A percentile compares a stretch with the other conserved stretches of the same genome.
Evolutionary conservation across 1,284 basidiomycete species (phyloP).

Genomic region (Prillingera fragicola): DNA sequence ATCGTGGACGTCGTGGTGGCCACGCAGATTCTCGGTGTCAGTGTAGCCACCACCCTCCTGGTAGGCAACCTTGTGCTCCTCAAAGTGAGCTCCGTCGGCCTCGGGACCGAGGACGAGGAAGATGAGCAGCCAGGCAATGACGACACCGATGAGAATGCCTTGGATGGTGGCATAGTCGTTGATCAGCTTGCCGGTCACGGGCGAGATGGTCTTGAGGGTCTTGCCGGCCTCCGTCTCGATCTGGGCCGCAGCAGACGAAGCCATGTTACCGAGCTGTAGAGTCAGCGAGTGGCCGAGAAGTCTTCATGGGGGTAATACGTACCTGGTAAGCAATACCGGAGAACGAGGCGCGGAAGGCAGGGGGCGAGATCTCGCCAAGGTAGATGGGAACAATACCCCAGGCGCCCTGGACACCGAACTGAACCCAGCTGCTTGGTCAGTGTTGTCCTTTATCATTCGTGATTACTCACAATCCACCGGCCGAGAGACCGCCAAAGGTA

Average conservation of each 20-base stretch:
- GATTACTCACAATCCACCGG: conserved; percentile 25
- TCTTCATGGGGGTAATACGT: neutral
- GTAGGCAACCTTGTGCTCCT: conserved; percentile 71
- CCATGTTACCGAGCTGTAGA: conserved; percentile 56
- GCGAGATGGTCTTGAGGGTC: conserved; percentile 47
- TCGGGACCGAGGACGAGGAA: conserved; percentile 51
- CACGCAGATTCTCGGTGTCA: too few relatives aligned
- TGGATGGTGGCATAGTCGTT: conserved; percentile 80
- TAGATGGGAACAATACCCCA: conserved; percentile 51
- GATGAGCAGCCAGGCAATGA: conserved; percentile 45
- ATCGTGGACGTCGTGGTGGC: too few relatives aligned
- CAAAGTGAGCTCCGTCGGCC: conserved; percentile 73
- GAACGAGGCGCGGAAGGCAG: conserved; percentile 89
- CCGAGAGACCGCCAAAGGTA: conserved; percentile 39
- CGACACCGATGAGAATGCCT: conserved; percentile 72
- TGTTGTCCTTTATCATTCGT: too few relatives aligned
- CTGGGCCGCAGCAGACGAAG: conserved; percentile 78
- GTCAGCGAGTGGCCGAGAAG: neutral
- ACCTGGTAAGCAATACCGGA: conserved; percentile 82
- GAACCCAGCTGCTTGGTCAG: conserved; percentile 56
- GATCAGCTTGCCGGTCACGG: neutral
- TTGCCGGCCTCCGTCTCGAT: conserved; percentile 73
- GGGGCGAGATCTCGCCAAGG: conserved; percentile 71
- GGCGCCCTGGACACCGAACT: conserved; percentile 73
- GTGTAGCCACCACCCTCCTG: conserved; percentile 63